Evolutionary conservation across 257 asterid genomes (phyloP).

Genomic region (Verbena officinalis): DNA sequence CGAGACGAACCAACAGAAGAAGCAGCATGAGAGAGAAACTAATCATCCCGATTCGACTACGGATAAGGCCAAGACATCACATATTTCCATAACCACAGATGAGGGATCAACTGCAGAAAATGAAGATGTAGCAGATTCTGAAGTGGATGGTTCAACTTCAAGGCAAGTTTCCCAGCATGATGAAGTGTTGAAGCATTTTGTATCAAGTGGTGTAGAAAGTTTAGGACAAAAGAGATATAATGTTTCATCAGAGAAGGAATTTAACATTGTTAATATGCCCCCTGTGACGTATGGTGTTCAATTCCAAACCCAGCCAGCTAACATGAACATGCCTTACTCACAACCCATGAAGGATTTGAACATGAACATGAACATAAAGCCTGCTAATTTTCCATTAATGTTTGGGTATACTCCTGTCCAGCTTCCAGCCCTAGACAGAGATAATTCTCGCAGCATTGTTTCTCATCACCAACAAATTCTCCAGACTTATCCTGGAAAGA

Average conservation of each 20-base stretch:
- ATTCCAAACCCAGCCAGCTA: constrained; percentile 50
- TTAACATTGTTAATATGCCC: constrained; percentile 46
- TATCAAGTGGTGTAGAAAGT: constrained; percentile 51
- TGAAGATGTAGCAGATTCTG: constrained; percentile 98
- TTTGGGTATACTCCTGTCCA: constrained; percentile 76
- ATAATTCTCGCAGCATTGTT: constrained; percentile 52
- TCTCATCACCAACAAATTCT: constrained; percentile 68
- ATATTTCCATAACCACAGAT: constrained; percentile 86
- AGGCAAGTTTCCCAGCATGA: constrained; percentile 60
- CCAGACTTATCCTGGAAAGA: constrained; percentile 55
- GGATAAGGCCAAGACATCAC: constrained; percentile 69
- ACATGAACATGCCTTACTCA: constrained; percentile 60
- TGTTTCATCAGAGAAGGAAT: constrained; percentile 77
- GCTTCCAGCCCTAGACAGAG: constrained; percentile 81
- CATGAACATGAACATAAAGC: constrained; percentile 43
- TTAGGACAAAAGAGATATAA: constrained; percentile 67
- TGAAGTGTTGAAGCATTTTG: constrained; percentile 46
- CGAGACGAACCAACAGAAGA: constrained; percentile 65
- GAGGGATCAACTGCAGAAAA: constrained; percentile 96
- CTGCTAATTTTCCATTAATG: constrained; percentile 69
- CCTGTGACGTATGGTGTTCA: constrained; percentile 53
- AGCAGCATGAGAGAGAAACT: constrained; percentile 61
- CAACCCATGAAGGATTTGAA: constrained; percentile 56
- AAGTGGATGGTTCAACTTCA: constrained; percentile 77
- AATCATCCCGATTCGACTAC: constrained; percentile 44